Percentiles rank a stretch among this genome's conserved stretches.
Evolutionary conservation across 257 asterid genomes (phyloP).

Genomic region (Nicotiana paniculata): DNA sequence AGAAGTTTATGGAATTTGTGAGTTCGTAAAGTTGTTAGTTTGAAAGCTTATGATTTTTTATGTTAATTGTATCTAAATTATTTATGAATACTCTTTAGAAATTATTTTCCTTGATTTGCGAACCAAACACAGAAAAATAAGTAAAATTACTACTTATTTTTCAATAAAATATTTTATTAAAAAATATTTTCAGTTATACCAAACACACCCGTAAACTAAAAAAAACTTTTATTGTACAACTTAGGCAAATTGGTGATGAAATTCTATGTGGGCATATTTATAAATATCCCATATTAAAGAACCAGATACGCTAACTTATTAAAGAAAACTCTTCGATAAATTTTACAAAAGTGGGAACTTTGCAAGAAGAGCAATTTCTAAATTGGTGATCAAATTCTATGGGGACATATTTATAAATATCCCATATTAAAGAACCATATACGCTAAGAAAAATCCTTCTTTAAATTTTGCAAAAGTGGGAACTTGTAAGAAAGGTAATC

Average conservation of each 20-base stretch:
- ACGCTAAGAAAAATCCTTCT: neutral
- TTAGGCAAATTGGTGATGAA: neutral
- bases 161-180: too few species aligned
- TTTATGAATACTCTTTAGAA: too few species aligned
- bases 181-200: too few species aligned
- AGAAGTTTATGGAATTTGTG: too few species aligned
- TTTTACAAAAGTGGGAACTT: neutral
- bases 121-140: too few species aligned
- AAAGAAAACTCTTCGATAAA: neutral
- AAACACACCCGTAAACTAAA: neutral
- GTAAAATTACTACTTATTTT: too few species aligned
- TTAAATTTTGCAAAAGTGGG: neutral
- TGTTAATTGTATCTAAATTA: too few species aligned
- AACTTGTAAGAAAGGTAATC: neutral
- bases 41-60: too few species aligned
- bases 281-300: neutral
- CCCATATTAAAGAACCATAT: neutral
- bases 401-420: neutral
- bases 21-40: too few species aligned
- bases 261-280: neutral
- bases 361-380: neutral
- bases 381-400: neutral
- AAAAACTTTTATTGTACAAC: neutral
- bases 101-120: too few species aligned
- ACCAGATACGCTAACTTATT: neutral